Conservation (phyloP, 2,329 filamentous ascomycete species). For the Alternaria atra region DNA sequence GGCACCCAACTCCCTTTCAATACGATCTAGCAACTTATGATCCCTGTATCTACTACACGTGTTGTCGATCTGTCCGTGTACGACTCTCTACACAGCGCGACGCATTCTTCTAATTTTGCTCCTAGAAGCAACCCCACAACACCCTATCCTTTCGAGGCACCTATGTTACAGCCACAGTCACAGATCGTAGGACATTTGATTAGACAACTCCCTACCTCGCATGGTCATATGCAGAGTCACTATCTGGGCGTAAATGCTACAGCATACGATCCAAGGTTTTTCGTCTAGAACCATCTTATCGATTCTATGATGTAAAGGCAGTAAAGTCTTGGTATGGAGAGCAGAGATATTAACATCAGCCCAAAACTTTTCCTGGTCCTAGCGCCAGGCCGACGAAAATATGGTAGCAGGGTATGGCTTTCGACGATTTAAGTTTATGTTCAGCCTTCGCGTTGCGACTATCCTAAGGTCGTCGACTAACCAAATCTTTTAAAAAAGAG, state of each 20-base stretch:
- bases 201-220: constrained; percentile 37
- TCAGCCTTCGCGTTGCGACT: constrained; percentile 7
- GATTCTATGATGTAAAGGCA: constrained; percentile 50
- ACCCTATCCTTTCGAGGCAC: constrained; percentile 44
- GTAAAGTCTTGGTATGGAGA: constrained; percentile 11
- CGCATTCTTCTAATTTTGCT: constrained; percentile 45
- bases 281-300: constrained; percentile 44
- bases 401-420: constrained; percentile 21
- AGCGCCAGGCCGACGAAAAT: constrained; percentile 8
- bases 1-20: constrained; percentile 47
- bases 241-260: constrained; percentile 41
- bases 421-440: constrained; percentile 15
- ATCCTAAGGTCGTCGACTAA: constrained; percentile 13
- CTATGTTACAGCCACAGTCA: constrained; percentile 36
- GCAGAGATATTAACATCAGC: constrained; percentile 5
- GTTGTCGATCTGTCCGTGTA: constrained; percentile 49
- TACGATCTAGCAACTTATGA: constrained; percentile 42
- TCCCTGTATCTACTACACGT: constrained; percentile 41
- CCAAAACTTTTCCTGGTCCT: constrained; percentile 1
- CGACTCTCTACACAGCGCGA: constrained; percentile 42
- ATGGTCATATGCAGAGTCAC: constrained; percentile 43
- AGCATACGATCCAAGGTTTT: constrained; percentile 46
- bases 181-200: constrained; percentile 34
- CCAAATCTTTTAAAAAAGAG: constrained; percentile 4
- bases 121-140: constrained; percentile 45